Evolutionary conservation across 2,329 filamentous ascomycete genomes (phyloP), one percentile per base, ranked within the genome.

Genomic region (Alternaria infectoria): DNA sequence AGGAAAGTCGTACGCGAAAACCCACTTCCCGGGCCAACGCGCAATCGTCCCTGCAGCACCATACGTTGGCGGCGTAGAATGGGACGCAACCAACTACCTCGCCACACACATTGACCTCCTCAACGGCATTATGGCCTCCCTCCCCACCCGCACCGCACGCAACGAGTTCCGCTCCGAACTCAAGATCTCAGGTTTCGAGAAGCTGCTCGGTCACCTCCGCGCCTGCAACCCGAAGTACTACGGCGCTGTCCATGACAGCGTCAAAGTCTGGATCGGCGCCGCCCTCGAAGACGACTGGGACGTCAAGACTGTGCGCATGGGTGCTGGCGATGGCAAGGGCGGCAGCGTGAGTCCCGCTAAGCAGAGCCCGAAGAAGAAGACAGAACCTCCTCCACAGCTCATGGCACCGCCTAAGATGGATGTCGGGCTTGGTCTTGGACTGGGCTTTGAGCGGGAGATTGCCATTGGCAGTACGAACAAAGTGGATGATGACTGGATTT

Each of bases 221-320:
- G 90, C 95, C 15, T 98, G 95, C 84, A 99, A 98, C 79, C 94
- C 97, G 80, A 98, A 98, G 79, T 97, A 98, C 79, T 98, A 99
- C 77, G 91, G 92, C 3, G 89, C 91, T 52, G 92, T 99, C 5
- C 96, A 99, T 77, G 93, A 95, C 71, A 93, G 90, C 2, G 84
- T 98, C 67, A 89, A 91, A 58, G 94, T 92, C 7, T 99, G 95
- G 94, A 91, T 97, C 17, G 90, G 90, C 0, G 96, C 95, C 1
- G 94, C 93, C 0, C 86, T 85, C 26, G 93, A 94, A 64, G 96
- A 99, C 79, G 92, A 89, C 49, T 99, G 96, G 95, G 89, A 93
- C 54, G 90, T 93, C 46, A 86, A 87, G 56, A 89, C 91, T 73
- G 94, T 98, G 23, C 86, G 94, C 56, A 93, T 91, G 78, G 92